Evolutionary conservation across 139 green algal species (phyloP), one percentile per base, ranked within the genome.

Genomic region (Bryopsis sp.): DNA sequence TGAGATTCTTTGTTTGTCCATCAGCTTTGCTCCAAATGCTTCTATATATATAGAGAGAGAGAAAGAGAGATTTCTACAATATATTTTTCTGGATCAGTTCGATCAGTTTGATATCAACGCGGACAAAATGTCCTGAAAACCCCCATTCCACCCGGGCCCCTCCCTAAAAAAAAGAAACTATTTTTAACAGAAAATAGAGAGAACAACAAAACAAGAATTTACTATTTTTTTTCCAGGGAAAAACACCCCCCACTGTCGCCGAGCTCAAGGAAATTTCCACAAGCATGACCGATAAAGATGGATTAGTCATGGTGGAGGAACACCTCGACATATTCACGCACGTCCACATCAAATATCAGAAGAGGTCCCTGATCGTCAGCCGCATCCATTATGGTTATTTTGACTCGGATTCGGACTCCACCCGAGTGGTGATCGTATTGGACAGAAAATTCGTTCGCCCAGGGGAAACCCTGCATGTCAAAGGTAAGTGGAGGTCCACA

Each of bases 381-480:
- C 15, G 4, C 31, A 39, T 39, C 4, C 58, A 11, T 22, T 15
- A 35, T 6, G 7, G 4, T 6, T 65, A 28, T 61, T 26, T 61
- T 26, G 31, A 31, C 48, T 34, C 11, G 5, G 5, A 34, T 5
- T 34, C 48, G 33, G 22, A 61, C 48, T 22, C 11, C 5, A 31
- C 22, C 33, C 19, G 7, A 7, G 62, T 48, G 8, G 15, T 24
- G 26, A 33, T 85, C n/a, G 68, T 83, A 39, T 54, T 81, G 2
- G 79, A 85, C 48, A 70, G 79, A 4, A 15, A 28, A 15, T 65
- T 81, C 28, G 70, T 80, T 22, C 43, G 72, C 24, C 73, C 76
- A 24, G 76, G 76, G 2, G 75, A 84, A 48, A 73, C 72, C 2
- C 43, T 81, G 38, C 63, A 79, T 58, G 58, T 70, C 4, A 67